Percentiles rank a stretch among this genome's conserved stretches.
Conservation (phyloP, 2,329 filamentous ascomycete genomes). For the Fonsecaea multimorphosa region DNA sequence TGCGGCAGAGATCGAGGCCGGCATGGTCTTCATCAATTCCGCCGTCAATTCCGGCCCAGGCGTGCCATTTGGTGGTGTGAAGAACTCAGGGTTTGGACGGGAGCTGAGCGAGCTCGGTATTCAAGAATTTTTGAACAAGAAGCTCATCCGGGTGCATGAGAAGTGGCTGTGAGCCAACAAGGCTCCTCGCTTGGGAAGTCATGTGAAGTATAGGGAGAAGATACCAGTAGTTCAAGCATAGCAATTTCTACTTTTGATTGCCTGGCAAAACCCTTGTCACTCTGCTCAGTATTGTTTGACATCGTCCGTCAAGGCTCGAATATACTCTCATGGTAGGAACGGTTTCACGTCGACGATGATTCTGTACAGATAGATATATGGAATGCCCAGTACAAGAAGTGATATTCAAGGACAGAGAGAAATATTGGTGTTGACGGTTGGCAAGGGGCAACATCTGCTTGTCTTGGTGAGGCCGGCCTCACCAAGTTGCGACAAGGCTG, state of each 20-base stretch:
- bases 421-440: background rate
- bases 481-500: background rate
- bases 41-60: slow-evolving; percentile 11
- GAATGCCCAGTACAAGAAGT: background rate
- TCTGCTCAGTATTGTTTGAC: no score
- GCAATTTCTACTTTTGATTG: background rate
- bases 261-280: no score
- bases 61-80: slow-evolving; percentile 31
- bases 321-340: background rate
- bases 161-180: background rate
- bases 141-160: background rate
- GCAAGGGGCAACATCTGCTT: no score
- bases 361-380: background rate
- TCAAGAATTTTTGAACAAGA: slow-evolving; percentile 11
- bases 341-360: background rate
- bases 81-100: slow-evolving; percentile 29
- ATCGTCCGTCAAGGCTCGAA: no score
- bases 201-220: background rate
- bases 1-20: slow-evolving; percentile 46
- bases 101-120: slow-evolving; percentile 19
- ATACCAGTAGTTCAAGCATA: background rate
- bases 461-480: background rate
- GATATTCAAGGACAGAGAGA: background rate
- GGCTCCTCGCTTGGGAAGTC: background rate
- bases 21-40: slow-evolving; percentile 30